phyloP scores from a whole-genome alignment of 2,329 filamentous ascomycete species.

The Cadophora luteo-olivacea region DNA sequence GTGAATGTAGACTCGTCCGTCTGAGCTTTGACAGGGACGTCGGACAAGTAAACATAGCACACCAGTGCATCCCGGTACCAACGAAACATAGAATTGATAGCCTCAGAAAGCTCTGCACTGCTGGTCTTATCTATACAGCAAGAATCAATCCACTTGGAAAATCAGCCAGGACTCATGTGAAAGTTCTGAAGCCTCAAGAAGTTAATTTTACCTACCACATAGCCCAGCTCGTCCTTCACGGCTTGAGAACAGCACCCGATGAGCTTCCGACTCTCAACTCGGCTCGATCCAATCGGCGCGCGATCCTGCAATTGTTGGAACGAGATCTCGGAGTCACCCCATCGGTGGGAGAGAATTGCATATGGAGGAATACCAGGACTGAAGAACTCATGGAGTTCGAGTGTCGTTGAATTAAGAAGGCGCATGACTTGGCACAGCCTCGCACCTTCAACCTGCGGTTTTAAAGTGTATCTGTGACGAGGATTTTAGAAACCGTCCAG shows the following conservation, averaged over 20 bases:
- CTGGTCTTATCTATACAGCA: slow-evolving; percentile 31
- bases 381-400: too few species aligned
- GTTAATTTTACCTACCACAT: neutral
- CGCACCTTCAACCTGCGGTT: too few species aligned
- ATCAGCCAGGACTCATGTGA: too few species aligned
- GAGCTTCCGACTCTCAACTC: neutral
- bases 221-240: neutral
- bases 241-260: neutral
- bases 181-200: too few species aligned
- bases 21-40: slow-evolving; percentile 9
- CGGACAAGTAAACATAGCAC: slow-evolving; percentile 27
- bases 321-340: neutral
- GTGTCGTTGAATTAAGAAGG: too few species aligned
- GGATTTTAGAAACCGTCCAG: too few species aligned
- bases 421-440: too few species aligned
- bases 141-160: slow-evolving; percentile 27
- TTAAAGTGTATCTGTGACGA: too few species aligned
- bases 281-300: too few species aligned
- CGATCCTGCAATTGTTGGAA: neutral
- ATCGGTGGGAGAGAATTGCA: neutral
- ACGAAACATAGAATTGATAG: slow-evolving; percentile 23
- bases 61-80: slow-evolving; percentile 26
- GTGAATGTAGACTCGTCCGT: too few species aligned
- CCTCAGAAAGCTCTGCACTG: slow-evolving; percentile 30
- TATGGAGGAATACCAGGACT: too few species aligned